A percentile compares a stretch with the other conserved stretches of the same genome.
Conservation (phyloP, 495 filamentous ascomycete species). For the Penicillium fimorum region DNA sequence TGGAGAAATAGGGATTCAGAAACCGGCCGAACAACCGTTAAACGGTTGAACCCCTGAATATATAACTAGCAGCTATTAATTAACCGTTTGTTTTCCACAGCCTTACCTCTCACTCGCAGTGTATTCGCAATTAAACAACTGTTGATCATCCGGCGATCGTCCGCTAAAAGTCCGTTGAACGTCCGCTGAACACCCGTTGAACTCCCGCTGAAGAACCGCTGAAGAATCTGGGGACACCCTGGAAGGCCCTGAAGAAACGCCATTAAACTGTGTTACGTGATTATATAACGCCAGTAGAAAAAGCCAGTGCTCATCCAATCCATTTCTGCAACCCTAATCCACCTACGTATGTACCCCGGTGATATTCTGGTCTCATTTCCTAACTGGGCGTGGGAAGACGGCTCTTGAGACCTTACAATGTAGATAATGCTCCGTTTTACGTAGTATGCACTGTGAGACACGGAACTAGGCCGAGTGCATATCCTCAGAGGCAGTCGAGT, state of each 20-base stretch:
- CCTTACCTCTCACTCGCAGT: not conserved
- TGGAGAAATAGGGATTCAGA: not conserved
- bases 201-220: not conserved
- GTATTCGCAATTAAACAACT: not conserved
- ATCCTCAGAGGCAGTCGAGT: not conserved
- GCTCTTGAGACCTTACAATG: not conserved
- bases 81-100: not conserved
- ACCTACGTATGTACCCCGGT: not conserved
- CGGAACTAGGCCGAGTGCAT: not conserved
- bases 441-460: not conserved
- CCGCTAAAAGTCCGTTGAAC: not conserved
- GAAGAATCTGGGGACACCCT: not conserved
- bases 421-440: not conserved
- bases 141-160: not conserved
- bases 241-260: not conserved
- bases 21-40: not conserved
- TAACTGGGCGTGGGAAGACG: not conserved
- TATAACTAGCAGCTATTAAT: not conserved
- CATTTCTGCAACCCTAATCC: not conserved
- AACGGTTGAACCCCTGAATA: not conserved
- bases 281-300: not conserved
- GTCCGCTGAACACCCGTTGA: not conserved
- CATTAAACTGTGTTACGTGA: not conserved
- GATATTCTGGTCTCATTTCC: not conserved
- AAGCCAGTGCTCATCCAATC: not conserved